These are phyloP conservation scores for Thalassiosira sp. DNA, from an alignment of 352 stramenopile genomes.

Conservation along the genomic window DNA sequence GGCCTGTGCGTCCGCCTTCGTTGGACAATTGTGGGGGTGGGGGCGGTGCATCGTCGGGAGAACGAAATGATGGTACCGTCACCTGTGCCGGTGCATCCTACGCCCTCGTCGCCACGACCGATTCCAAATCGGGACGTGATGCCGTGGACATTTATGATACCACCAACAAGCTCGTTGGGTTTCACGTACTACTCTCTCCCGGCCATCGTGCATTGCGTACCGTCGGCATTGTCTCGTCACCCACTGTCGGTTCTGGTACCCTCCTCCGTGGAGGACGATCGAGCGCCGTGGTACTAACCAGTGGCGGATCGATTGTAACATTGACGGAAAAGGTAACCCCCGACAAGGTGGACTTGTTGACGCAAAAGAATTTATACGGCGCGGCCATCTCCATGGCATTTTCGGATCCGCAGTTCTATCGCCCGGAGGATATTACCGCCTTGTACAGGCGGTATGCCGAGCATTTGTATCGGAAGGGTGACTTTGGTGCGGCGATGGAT, in stretches of 20 bases:
- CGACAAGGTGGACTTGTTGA: constrained; percentile 95
- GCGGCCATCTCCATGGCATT: constrained; percentile 96
- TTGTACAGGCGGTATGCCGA: constrained; percentile 94
- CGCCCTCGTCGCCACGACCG: constrained; percentile 73
- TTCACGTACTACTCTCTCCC: constrained; percentile 78
- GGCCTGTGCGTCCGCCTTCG: too few relatives aligned
- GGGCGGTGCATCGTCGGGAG: too few relatives aligned
- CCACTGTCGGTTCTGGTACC: constrained; percentile 36
- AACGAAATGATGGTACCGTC: constrained; percentile 6
- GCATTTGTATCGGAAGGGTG: constrained; percentile 96
- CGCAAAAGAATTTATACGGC: constrained; percentile 96
- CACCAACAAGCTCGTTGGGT: constrained; percentile 80
- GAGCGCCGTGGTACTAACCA: constrained; percentile 73
- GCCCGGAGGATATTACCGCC: constrained; percentile 93
- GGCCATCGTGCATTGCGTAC: constrained; percentile 69
- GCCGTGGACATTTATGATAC: constrained; percentile 82
- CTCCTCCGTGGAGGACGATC: constrained; percentile 59
- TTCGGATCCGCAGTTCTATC: constrained; percentile 84
- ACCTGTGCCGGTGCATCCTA: constrained; percentile 53
- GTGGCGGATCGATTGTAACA: constrained; percentile 86
- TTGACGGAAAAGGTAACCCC: constrained; percentile 93
- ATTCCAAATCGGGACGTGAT: constrained; percentile 76
- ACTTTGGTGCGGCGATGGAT: constrained; percentile 93
- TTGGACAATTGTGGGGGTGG: too few relatives aligned
- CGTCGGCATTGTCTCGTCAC: constrained; percentile 61